Evolutionary conservation across 1,284 basidiomycete species (phyloP).

Genomic region (Marasmius fiardii): DNA sequence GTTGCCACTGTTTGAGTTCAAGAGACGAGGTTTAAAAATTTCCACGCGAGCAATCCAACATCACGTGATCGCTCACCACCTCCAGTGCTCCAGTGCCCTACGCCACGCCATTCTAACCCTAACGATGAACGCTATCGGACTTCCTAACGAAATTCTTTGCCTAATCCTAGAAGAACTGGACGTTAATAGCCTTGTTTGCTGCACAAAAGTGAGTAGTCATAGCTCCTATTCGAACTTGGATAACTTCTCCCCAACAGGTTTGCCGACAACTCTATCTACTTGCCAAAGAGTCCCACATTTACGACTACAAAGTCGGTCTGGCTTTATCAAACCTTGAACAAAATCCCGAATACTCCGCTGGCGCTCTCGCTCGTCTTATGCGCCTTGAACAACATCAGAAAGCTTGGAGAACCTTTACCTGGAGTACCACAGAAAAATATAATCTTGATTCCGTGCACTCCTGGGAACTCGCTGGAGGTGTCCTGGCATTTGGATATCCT

Average conservation of each 20-base stretch:
- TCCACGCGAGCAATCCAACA: no score
- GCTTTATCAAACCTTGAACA: slow-evolving; percentile 16
- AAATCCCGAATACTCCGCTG: slow-evolving; percentile 5
- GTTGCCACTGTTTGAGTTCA: no score
- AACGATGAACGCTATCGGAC: slow-evolving; percentile 9
- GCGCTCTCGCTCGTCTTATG: slow-evolving; percentile 9
- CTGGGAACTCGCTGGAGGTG: slow-evolving; percentile 21
- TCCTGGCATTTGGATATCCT: slow-evolving; percentile 13
- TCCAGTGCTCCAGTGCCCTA: background rate
- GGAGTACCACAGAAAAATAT: slow-evolving; percentile 2
- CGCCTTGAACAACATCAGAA: slow-evolving; percentile 14
- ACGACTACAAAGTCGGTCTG: slow-evolving; percentile 16
- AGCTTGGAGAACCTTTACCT: slow-evolving; percentile 16
- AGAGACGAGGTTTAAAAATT: no score
- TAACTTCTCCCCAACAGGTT: slow-evolving; percentile 3
- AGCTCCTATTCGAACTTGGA: background rate
- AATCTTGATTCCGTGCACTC: slow-evolving; percentile 1
- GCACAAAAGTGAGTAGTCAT: background rate
- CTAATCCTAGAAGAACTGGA: background rate
- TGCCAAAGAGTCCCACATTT: slow-evolving; percentile 3
- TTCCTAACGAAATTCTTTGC: background rate
- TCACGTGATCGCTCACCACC: slow-evolving; percentile 10
- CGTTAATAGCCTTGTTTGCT: background rate
- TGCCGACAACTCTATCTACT: slow-evolving; percentile 5
- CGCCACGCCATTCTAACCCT: slow-evolving; percentile 2